Base-by-base conservation (phyloP, 441 rosid species). In the Pelargonium myrrhifolium region DNA sequence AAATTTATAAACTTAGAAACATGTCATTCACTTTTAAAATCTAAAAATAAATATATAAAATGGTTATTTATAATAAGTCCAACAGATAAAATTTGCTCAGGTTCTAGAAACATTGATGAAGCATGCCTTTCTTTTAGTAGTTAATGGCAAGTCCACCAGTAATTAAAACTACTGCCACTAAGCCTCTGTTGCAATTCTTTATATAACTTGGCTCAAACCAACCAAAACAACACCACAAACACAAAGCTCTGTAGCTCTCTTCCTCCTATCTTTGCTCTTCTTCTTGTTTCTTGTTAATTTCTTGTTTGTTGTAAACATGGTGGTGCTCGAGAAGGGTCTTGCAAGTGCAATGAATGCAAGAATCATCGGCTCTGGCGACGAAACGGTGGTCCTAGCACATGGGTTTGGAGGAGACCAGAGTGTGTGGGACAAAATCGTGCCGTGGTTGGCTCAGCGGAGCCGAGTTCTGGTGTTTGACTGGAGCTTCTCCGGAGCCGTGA, bases 351-450 rank as follows among this genome's bases (percentile, higher is more conserved):
- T 88, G 93, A 90, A 89, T 75, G 89, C 85, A 22, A 84, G 76
- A 76, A 64, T 85, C 70, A 39, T 81, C 0, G 92, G 96, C 55
- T 79, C 86, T 0, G 89, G 91, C 0, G 51, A 63, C 8, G 72
- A 80, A 39, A 17, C 75, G 62, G 66, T 92, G 75, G 74, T 92
- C 75, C 75, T 92, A 17, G 96, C 94, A 0, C 97, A 93, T 14
- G 98, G 98, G 0, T 90, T 73, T 45, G 96, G 97, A 42, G 78
- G 58, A 35, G 92, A 90, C 74, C 96, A 90, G 72, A 77, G 89
- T 11, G 63, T 81, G 3, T 92, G 98, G 53, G 53, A 47, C 53
- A 47, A 47, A 15, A 14, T 47, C 4, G 53, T 47, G 53, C 17
- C 53, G 6, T 2, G 15, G 4, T 3, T 47, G 53, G 17, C 17